Evolutionary conservation across 1,139 yeast species (phyloP), one percentile per base, ranked within the genome.

Genomic region (Candida tunisiensis): DNA sequence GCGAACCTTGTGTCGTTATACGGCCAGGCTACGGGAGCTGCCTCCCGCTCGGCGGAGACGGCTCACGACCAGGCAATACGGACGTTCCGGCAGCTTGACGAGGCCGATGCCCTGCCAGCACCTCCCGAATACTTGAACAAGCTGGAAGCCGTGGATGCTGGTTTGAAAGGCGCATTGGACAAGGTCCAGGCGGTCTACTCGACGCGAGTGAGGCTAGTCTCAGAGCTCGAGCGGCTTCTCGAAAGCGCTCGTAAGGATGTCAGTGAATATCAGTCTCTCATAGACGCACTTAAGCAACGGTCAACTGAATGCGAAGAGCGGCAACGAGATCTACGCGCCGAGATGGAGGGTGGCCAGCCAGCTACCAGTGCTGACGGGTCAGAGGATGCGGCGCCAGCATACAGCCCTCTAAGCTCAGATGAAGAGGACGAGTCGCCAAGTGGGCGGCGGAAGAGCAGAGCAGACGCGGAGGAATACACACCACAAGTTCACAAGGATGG

Each of bases 181-280:
- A 13, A 13, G n/a, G n/a, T 15, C 12, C 17, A 10, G 9, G 24
- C 10, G 12, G 16, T 15, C 5, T n/a, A 22, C 6, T 10, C n/a
- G 10, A 15, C n/a, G n/a, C 16, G 8, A 13, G 16, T 12, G 6
- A 12, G 12, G 15, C 28, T 24, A n/a, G 30, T 24, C 15, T 18
- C 21, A 6, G 34, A 31, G n/a, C 33, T 32, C 21, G 27, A n/a
- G 5, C 8, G 10, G 15, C 28, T 32, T n/a, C 28, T 8, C 19
- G 19, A 17, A 8, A 8, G 19, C 19, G 19, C 19, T 17, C 9
- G 9, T 8, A 8, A 17, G 19, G 19, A 3, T 23, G 9, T 7
- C n/a, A 10, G 20, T 20, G 9, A 15, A 10, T 7, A 15, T 16
- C 13, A 13, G 19, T 3, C 9, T 12, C 4, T 11, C 12, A 8